A percentile compares a stretch with the other conserved stretches of the same genome.
Evolutionary conservation across 352 stramenopile species (phyloP).

Genomic region (Phytophthora cactorum): DNA sequence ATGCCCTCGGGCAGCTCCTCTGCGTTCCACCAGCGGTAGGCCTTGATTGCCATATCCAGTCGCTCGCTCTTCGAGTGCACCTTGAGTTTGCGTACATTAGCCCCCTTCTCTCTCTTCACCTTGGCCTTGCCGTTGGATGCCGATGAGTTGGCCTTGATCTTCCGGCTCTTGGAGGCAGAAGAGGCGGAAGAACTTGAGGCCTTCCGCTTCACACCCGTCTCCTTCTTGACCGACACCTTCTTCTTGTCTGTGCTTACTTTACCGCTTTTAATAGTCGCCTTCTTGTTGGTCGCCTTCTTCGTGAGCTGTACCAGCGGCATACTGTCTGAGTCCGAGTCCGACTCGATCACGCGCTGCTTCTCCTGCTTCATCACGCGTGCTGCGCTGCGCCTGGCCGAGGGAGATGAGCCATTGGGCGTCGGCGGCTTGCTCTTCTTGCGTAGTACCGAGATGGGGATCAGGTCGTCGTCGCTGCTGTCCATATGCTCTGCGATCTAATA

Average conservation of each 20-base stretch:
- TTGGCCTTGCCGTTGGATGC: constrained; percentile 43
- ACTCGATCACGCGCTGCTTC: constrained; percentile 41
- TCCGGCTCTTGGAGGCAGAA: constrained; percentile 48
- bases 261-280: constrained; percentile 22
- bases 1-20: constrained; percentile 93
- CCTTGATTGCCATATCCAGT: constrained; percentile 97
- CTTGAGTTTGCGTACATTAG: constrained; percentile 90
- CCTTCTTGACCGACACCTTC: constrained; percentile 54
- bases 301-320: constrained; percentile 86
- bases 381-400: constrained; percentile 8
- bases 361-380: constrained; percentile 39
- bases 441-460: constrained; percentile 74
- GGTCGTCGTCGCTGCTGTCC: constrained; percentile 83
- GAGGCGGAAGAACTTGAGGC: constrained; percentile 31
- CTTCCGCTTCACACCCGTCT: constrained; percentile 67
- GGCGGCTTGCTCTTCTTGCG: constrained; percentile 57
- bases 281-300: constrained; percentile 74
- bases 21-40: constrained; percentile 99
- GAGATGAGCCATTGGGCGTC: constrained; percentile 20
- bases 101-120: constrained; percentile 55
- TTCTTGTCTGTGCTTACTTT: constrained; percentile 28
- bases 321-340: constrained; percentile 81
- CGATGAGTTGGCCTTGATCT: constrained; percentile 37
- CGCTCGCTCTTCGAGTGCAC: constrained; percentile 94
- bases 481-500: constrained; percentile 25